phyloP scores from a whole-genome alignment of 208 protist genomes.

The Trypanosoma brucei region DNA sequence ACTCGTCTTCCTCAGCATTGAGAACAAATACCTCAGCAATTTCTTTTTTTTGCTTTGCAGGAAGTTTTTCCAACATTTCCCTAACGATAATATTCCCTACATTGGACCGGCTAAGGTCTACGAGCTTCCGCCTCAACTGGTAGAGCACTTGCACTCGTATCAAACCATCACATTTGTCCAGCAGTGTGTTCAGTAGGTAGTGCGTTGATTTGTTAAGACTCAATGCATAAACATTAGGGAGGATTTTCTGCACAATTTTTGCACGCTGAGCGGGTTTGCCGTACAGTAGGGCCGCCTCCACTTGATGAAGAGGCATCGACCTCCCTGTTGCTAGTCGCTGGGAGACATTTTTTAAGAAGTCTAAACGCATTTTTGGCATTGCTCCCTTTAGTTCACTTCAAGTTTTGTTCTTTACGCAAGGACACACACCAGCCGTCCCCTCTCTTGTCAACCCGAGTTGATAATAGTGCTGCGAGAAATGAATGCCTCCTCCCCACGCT shows the following conservation, averaged over 20 bases:
- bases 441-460: too few species aligned
- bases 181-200: slow-evolving; percentile 67
- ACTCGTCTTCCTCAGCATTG: slow-evolving; percentile 76
- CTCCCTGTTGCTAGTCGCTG: slow-evolving; percentile 79
- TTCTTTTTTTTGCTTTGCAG: slow-evolving; percentile 65
- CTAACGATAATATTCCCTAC: slow-evolving; percentile 83
- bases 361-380: slow-evolving; percentile 69
- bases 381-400: not conserved
- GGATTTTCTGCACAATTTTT: slow-evolving; percentile 76
- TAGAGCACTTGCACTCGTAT: slow-evolving; percentile 79
- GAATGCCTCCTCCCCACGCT: too few species aligned
- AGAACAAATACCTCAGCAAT: slow-evolving; percentile 80
- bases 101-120: slow-evolving; percentile 56
- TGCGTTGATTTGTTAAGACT: slow-evolving; percentile 73
- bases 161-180: slow-evolving; percentile 75
- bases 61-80: slow-evolving; percentile 73
- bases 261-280: slow-evolving; percentile 76
- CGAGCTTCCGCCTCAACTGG: slow-evolving; percentile 71
- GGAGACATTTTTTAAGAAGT: slow-evolving; percentile 86
- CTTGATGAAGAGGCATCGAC: slow-evolving; percentile 77
- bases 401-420: not conserved
- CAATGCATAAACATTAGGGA: slow-evolving; percentile 67
- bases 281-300: slow-evolving; percentile 84
- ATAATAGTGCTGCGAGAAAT: too few species aligned
- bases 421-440: too few species aligned